Evolutionary conservation across 352 stramenopile genomes (phyloP), one percentile per base, ranked within the genome.

Genomic region (Phytopythium chamaehyphon): DNA sequence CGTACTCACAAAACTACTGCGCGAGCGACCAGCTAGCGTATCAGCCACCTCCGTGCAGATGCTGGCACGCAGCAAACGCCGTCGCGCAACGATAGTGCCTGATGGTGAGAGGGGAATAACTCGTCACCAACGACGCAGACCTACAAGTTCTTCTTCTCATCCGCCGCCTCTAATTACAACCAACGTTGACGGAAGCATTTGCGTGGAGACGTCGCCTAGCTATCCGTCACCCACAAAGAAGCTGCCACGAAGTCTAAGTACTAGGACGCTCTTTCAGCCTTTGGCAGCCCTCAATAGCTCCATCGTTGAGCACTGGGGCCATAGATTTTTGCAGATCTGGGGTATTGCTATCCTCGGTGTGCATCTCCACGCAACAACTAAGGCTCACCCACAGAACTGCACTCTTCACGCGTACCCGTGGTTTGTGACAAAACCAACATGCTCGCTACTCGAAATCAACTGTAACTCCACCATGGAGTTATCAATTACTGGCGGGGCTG

Each of bases 401-500:
- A 24, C 26, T 4, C 15, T 69, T 21, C 57, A 64, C 2, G 33
- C 59, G 2, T 42, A 50, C 16, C 55, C 67, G 15, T 76, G 67
- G 63, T 59, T 69, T 40, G 54, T 56, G 2, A 33, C 44, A 10
- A 55, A 71, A 26, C 42, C 60, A 6, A 36, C 60, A 3, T 76
- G 66, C n/a, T 52, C 48, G 11, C 58, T 66, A 22, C 26, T 76
- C n/a, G 40, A 55, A 6, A 55, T 67, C 23, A 28, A 57, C 18
- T 76, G 63, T 22, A 24, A 57, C n/a, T 19, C 33, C 6, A 49
- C 8, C 0, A 4, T n/a, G 0, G 52, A 62, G 11, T 23, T 76
- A 8, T 38, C 57, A 11, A 33, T 28, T 0, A 22, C 6, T 14
- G 22, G 21, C 1, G 47, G 15, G 31, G 55, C 24, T 47, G 54